A percentile compares a stretch with the other conserved stretches of the same genome.
Conservation (phyloP, 2,329 filamentous ascomycete species). For the Monilinia fructicola region DNA sequence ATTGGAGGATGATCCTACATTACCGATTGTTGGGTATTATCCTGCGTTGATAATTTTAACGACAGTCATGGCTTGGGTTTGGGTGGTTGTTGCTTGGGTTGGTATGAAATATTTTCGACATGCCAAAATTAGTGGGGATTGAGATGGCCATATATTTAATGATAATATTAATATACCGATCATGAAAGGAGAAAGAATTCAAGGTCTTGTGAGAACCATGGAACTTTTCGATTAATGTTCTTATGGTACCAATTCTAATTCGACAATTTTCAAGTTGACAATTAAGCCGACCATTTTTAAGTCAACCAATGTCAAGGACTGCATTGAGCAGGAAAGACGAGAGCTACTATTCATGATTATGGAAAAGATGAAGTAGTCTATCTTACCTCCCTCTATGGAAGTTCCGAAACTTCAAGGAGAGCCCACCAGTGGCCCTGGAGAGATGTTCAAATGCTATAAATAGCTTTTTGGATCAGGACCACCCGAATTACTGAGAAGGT, state of each 20-base stretch:
- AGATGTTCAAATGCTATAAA: too few relatives aligned
- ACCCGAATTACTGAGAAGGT: too few relatives aligned
- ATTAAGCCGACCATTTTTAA: too few relatives aligned
- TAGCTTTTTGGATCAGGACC: too few relatives aligned
- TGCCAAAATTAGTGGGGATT: conserved; percentile 70
- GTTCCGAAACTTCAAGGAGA: too few relatives aligned
- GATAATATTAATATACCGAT: conserved; percentile 19
- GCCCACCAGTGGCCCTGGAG: too few relatives aligned
- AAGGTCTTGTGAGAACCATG: neutral
- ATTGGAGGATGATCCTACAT: conserved; percentile 87
- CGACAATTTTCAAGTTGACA: neutral
- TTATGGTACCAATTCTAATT: too few relatives aligned
- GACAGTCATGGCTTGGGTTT: conserved; percentile 96
- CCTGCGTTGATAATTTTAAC: conserved; percentile 91
- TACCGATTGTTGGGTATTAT: conserved; percentile 97
- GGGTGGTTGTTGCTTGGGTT: conserved; percentile 96
- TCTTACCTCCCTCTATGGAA: too few relatives aligned
- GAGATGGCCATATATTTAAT: conserved; percentile 25
- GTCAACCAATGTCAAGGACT: neutral
- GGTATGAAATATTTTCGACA: conserved; percentile 99
- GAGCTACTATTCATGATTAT: too few relatives aligned
- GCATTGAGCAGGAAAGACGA: neutral
- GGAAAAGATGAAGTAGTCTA: too few relatives aligned
- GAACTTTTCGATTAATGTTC: neutral
- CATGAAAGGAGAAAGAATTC: neutral